Evolutionary conservation across 2,329 filamentous ascomycete genomes (phyloP), one percentile per base, ranked within the genome.

Genomic region (Byssochlamys sp.): DNA sequence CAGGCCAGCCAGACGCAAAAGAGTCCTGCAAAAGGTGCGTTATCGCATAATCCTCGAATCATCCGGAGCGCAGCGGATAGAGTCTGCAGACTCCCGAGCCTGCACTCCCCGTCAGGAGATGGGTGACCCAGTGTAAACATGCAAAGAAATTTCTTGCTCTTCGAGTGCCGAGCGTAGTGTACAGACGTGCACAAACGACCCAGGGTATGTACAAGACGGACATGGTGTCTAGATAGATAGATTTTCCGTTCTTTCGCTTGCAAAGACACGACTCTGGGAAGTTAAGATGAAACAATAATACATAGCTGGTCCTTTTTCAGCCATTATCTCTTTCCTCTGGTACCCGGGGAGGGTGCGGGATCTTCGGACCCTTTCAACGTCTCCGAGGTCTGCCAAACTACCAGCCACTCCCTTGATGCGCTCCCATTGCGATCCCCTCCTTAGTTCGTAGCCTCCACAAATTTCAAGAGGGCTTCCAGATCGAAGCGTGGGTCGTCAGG

Each of bases 401-500:
- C 62, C 59, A 64, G 68, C 67, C 65, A 53, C 66, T 62, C 61
- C 64, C 65, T 67, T 66, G 66, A 66, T 64, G 63, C 65, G 59
- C 60, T 65, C 58, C 63, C 61, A 57, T 56, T 59, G 65, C 57
- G 58, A 63, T 52, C 58, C 54, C 48, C 48, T 50, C 55, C 67
- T 63, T 71, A 73, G 65, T 65, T 65, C 52, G 57, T 33, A 48
- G 57, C 61, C 65, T 80, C 78, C 54, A 73, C 76, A 55, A 75
- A 74, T 67, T 90, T 82, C 74, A 96, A 77, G 75, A 84, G 90
- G 67, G 88, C 86, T 81, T 97, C 92, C 67, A 97, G 81, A 74
- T 99, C 91, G 79, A 97, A 97, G 71, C 91, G 90, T 71, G 91
- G 85, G 79, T 94, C 85, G 71, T 87, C 84, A 60, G 87, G 87